Conservation (phyloP, 345 rosid species). For the Capsella bursapastoris region DNA sequence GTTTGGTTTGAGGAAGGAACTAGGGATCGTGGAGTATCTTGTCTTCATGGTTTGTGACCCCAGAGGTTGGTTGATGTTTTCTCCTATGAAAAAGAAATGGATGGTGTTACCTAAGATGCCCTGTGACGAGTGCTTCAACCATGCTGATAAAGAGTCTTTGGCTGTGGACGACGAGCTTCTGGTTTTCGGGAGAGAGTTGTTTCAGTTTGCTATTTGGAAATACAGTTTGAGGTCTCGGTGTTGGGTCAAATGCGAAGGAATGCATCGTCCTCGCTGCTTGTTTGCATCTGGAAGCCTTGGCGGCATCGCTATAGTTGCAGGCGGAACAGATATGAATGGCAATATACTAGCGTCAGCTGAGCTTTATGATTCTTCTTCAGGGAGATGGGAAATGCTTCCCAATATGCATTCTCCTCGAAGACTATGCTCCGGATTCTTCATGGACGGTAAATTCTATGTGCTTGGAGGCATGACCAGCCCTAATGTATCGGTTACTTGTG, state of each 20-base stretch:
- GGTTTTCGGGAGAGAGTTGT: constrained; percentile 76
- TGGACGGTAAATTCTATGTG: constrained; percentile 82
- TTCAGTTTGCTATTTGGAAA: constrained; percentile 79
- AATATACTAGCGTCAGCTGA: constrained; percentile 65
- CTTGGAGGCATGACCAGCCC: constrained; percentile 81
- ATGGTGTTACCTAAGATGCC: constrained; percentile 79
- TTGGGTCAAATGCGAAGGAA: constrained; percentile 75
- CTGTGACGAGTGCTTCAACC: constrained; percentile 82
- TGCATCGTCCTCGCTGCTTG: constrained; percentile 77
- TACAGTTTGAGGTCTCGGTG: constrained; percentile 56
- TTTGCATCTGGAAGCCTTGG: constrained; percentile 78
- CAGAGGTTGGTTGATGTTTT: constrained; percentile 80
- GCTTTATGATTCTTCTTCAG: constrained; percentile 65
- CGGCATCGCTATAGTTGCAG: constrained; percentile 70
- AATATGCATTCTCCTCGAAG: constrained; percentile 73
- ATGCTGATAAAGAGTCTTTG: constrained; percentile 81
- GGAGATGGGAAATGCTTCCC: constrained; percentile 74
- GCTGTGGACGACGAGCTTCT: constrained; percentile 75
- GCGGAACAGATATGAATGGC: constrained; percentile 73
- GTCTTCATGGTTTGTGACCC: constrained; percentile 80
- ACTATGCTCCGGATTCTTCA: constrained; percentile 79
- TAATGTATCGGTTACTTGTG: constrained; percentile 61
- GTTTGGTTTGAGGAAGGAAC: constrained; percentile 63
- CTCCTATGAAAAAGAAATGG: constrained; percentile 66
- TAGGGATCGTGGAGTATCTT: constrained; percentile 63